Evolutionary conservation across 352 stramenopile species (phyloP).

Genomic region (Globisporangium mamillatum): DNA sequence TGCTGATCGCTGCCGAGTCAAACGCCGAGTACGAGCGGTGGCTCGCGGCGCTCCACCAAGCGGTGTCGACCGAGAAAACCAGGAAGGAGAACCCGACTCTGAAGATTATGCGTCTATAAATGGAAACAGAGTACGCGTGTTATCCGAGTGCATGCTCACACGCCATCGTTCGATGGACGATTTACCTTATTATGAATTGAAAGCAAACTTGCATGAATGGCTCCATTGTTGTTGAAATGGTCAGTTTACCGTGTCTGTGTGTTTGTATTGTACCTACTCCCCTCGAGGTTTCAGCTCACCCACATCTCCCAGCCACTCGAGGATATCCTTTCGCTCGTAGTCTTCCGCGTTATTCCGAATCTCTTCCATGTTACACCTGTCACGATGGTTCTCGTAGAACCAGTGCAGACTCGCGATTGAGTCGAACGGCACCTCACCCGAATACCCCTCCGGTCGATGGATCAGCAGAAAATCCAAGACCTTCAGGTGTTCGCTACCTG

Average conservation of each 20-base stretch:
- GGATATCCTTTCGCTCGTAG: neutral
- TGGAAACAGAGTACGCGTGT: neutral
- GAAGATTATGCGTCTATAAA: constrained; percentile 18
- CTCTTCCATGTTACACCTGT: neutral
- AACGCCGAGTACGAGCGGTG: constrained; percentile 65
- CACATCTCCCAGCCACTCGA: constrained; percentile 1
- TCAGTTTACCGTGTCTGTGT: neutral
- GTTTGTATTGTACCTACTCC: neutral
- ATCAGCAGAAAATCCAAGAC: neutral
- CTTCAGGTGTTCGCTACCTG: neutral
- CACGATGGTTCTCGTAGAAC: neutral
- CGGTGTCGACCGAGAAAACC: constrained; percentile 43
- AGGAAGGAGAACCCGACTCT: constrained; percentile 5
- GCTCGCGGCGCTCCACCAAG: constrained; percentile 57
- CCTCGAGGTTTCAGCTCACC: neutral
- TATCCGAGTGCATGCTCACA: neutral
- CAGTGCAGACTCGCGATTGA: neutral
- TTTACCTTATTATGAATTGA: neutral
- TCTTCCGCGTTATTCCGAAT: neutral
- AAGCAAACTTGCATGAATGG: neutral
- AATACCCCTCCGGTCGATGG: neutral
- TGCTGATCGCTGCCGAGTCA: constrained; percentile 69
- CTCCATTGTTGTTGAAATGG: neutral
- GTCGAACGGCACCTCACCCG: neutral
- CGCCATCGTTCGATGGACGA: neutral